Base-by-base conservation (phyloP, 352 stramenopile species). In the Phytophthora tubulina region DNA sequence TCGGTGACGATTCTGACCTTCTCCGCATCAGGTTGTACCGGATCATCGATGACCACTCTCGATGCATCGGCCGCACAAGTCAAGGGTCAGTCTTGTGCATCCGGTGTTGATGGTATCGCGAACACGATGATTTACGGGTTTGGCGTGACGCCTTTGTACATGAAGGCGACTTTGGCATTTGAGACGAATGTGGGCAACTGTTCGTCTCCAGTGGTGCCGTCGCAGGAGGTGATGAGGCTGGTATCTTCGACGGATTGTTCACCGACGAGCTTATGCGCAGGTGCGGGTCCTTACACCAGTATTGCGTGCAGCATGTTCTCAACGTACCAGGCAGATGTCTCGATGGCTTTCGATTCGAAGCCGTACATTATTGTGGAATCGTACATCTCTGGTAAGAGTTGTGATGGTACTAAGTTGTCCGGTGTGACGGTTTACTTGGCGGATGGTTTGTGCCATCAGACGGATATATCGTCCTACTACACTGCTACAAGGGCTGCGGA, bases 61-160 rank as follows among this genome's bases (percentile, higher is more conserved):
- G 45, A 9, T 31, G 48, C 49, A 7, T 39, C 27, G 38, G 54
- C 49, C 5, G 31, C 38, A 0, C 63, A 71, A 38, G 61, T 11
- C 6, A 55, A 50, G 7, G 61, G 50, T 2, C 61, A 69, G 31
- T 58, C 42, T 4, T 70, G 62, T n/a, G 36, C 51, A 21, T 15
- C 3, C 1, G 41, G 32, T 41, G 50, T 4, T n/a, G 44, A 31
- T 42, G 61, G 61, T 0, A 61, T 69, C 9, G 7, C 41, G 2
- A 32, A 68, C 17, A 61, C 51, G 31, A 58, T 61, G 32, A 31
- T 69, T 32, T 63, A 60, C 17, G 27, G 62, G 14, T 7, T 13
- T 31, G 58, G 46, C 10, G 51, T 32, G 11, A 53, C 46, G 3
- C 11, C 58, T 10, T 15, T 55, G 3, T 64, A 48, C 27, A 35